Conservation (phyloP, 2,329 filamentous ascomycete genomes). For the Neurospora sp. region DNA sequence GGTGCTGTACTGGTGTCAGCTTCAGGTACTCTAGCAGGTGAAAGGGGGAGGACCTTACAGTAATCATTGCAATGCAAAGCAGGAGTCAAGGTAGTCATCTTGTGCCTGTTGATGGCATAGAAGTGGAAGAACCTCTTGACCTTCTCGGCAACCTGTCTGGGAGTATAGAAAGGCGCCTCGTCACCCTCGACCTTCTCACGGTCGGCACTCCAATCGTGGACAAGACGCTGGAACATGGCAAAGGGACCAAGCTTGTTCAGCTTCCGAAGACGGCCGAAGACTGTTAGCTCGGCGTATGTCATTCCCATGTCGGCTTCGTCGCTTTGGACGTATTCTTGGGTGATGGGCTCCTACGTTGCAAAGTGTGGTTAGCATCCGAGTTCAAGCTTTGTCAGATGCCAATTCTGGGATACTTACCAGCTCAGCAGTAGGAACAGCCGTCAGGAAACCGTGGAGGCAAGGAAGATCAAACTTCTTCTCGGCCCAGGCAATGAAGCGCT, state of each 20-base stretch:
- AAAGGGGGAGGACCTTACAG: conserved; percentile 2
- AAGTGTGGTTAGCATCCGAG: neutral
- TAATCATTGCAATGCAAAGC: conserved; percentile 36
- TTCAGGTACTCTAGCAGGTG: too few species aligned
- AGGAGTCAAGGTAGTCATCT: conserved; percentile 53
- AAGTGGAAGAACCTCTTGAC: conserved; percentile 38
- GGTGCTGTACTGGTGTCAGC: conserved; percentile 22
- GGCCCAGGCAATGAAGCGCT: conserved; percentile 61
- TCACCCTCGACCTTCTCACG: conserved; percentile 20
- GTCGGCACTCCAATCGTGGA: conserved; percentile 34
- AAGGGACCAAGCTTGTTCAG: conserved; percentile 37
- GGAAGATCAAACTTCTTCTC: conserved; percentile 49
- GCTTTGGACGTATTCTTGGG: conserved; percentile 43
- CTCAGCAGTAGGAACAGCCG: conserved; percentile 52
- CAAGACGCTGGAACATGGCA: conserved; percentile 35
- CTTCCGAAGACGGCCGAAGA: conserved; percentile 31
- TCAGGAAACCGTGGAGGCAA: conserved; percentile 56
- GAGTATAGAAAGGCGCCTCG: conserved; percentile 23
- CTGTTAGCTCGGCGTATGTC: conserved; percentile 37
- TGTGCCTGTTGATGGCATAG: conserved; percentile 57
- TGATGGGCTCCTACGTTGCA: conserved; percentile 44
- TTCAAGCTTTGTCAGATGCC: neutral
- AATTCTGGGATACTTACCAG: conserved; percentile 19
- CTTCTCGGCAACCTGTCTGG: conserved; percentile 35
- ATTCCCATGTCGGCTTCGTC: conserved; percentile 45